phyloP scores from a whole-genome alignment of 2,329 filamentous ascomycete genomes.

The Fusarium chaquense region DNA sequence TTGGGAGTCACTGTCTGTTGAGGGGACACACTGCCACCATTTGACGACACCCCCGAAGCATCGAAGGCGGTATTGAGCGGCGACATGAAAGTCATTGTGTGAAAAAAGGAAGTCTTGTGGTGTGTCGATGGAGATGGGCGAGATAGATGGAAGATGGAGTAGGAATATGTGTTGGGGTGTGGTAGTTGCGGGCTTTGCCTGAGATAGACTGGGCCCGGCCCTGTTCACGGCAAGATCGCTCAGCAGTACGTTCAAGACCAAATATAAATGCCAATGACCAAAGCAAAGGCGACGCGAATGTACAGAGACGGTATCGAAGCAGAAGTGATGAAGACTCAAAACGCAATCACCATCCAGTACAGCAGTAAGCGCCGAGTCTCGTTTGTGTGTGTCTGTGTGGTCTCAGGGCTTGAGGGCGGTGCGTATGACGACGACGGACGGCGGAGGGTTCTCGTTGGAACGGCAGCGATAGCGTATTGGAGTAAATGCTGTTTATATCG shows the following conservation, averaged over 20 bases:
- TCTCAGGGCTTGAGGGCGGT: constrained; percentile 48
- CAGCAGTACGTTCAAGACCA: constrained; percentile 43
- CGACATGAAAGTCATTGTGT: constrained; percentile 62
- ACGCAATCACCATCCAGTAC: constrained; percentile 48
- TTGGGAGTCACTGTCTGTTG: constrained; percentile 68
- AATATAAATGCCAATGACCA: constrained; percentile 44
- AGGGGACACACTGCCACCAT: constrained; percentile 61
- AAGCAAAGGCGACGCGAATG: constrained; percentile 33
- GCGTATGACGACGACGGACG: constrained; percentile 47
- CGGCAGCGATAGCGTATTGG: constrained; percentile 26
- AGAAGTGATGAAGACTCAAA: constrained; percentile 42
- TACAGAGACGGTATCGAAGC: constrained; percentile 33
- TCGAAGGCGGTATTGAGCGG: constrained; percentile 55
- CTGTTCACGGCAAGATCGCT: constrained; percentile 49
- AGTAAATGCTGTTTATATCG: constrained; percentile 20
- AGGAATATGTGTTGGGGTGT: constrained; percentile 38
- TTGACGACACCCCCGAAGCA: constrained; percentile 53
- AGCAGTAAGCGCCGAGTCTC: constrained; percentile 53
- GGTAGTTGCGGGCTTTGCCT: constrained; percentile 53
- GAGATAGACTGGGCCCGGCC: constrained; percentile 44
- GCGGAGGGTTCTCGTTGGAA: constrained; percentile 38
- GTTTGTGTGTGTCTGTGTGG: constrained; percentile 39
- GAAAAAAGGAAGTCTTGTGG: constrained; percentile 45
- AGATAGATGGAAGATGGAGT: constrained; percentile 33
- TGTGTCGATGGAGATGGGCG: constrained; percentile 43